Base-by-base conservation (phyloP, 2,329 filamentous ascomycete species). In the Cladosporium velox region DNA sequence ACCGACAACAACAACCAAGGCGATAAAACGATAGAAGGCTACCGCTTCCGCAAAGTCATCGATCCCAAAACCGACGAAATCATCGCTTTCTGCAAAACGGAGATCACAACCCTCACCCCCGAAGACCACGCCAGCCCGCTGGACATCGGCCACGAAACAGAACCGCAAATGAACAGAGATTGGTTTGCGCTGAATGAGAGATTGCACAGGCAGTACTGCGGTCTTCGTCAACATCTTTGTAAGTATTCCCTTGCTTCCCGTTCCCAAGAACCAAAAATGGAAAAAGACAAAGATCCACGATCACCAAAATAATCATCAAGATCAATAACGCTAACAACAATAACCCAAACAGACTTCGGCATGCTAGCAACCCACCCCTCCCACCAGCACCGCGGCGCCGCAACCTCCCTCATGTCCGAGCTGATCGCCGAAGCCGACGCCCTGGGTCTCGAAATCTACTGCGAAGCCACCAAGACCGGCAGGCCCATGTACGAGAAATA, bases 381-480 rank as follows among this genome's bases (percentile, higher is more conserved):
- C 2, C 75, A 81, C 52, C 79, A 80, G 38, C 72, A 79, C 18
- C 76, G 77, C 18, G 81, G 81, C 1, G 80, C 80, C 11, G 81
- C 74, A 8, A 76, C 68, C 3, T 73, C 81, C 67, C 70, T 82
- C 41, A 66, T 83, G 32, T 71, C 78, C 26, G 76, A 74, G 70
- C 80, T 80, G 8, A 52, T 81, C 21, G 70, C 74, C 24, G 77
- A 80, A 61, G 81, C 80, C 28, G 81, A 83, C 69, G 67, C 72
- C n/a, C 72, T 75, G 12, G 77, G 77, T 0, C 63, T 81, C 38
- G 72, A 76, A 21, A 74, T 73, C 21, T 83, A 83, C 72, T 68
- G 83, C 34, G 80, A 81, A 72, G 76, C 78, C 12, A 80, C 77
- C 1, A 71, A 74, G 54, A 71, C 72, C 15, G 76, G 76, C 41